Base-by-base conservation (phyloP, 2,329 filamentous ascomycete species). In the Fusarium tjaetaba region DNA sequence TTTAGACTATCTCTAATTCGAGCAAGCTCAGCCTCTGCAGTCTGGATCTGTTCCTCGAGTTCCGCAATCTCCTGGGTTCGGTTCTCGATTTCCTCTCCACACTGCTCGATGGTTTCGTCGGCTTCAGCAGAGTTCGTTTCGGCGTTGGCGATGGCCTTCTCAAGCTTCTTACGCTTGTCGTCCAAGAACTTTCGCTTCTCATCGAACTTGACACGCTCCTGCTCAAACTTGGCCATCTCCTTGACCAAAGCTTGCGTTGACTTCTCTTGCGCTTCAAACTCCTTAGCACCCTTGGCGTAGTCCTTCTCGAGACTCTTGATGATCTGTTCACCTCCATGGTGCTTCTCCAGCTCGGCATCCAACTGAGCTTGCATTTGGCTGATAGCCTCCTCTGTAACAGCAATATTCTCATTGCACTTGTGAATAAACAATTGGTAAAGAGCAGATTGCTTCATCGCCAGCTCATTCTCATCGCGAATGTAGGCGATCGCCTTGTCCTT, bases 121-220 rank as follows among this genome's bases (percentile, higher is more conserved):
- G 95, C 93, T 76, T 97, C 94, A 2, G 89, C 88, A 2, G 90
- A 89, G 11, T 92, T 90, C 65, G 92, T 91, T 72, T 94, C 93
- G 68, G 94, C 94, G 51, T 91, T 92, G 61, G 91, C 87, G 70
- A 96, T 93, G 0, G 92, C 89, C 85, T 97, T 98, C 75, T 98
- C 94, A 20, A 97, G 88, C 84, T 99, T 99, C 86, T 96, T 97
- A 77, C 94, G 92, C 85, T 99, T 99, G 79, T 92, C 92, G 5
- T 89, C 86, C 74, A 99, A 84, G 82, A 98, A 98, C 81, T 99
- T 99, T 81, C 93, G 92, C 86, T 98, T 98, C 83, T 99, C 97
- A 74, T 98, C 96, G 75, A 97, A 95, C 80, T 99, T 99, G 83
- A 99, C 96, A 28, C 92, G 92, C 80, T 98, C 96, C 80, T 98